phyloP scores from a whole-genome alignment of 805 yeast species.

The Candida vaughaniae region DNA sequence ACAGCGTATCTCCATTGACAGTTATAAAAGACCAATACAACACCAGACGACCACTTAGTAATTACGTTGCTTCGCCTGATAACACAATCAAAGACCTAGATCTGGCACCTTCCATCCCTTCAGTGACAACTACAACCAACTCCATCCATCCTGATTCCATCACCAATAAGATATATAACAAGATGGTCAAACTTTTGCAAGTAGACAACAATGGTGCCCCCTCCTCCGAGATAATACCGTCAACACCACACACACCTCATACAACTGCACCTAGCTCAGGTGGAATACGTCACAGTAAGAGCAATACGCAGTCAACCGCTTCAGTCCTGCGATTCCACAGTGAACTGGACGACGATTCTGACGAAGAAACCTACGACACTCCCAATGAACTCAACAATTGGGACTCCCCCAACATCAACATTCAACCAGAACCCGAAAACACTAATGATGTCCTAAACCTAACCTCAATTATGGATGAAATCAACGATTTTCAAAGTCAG shows the following conservation, averaged over 20 bases:
- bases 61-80: conserved; percentile 7
- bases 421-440: conserved; percentile 1
- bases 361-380: conserved; percentile 4
- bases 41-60: conserved; percentile 19
- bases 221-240: neutral
- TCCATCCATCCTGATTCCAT: conserved; percentile 6
- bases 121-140: neutral
- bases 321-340: conserved; percentile 20
- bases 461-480: conserved; percentile 22
- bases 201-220: neutral
- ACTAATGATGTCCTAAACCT: conserved; percentile 7
- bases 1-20: conserved; percentile 27
- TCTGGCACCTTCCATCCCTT: neutral
- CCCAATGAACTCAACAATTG: neutral
- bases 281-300: neutral
- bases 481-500: conserved; percentile 29
- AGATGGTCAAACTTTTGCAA: conserved; percentile 14
- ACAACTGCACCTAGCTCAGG: neutral
- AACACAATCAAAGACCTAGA: conserved; percentile 5
- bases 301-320: conserved; percentile 20
- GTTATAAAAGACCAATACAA: conserved; percentile 27
- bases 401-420: conserved; percentile 3
- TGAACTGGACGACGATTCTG: conserved; percentile 22
- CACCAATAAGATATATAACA: conserved; percentile 14
- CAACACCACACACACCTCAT: neutral